Conservation (phyloP, 2,329 filamentous ascomycete species). For the Diaporthe capsici region DNA sequence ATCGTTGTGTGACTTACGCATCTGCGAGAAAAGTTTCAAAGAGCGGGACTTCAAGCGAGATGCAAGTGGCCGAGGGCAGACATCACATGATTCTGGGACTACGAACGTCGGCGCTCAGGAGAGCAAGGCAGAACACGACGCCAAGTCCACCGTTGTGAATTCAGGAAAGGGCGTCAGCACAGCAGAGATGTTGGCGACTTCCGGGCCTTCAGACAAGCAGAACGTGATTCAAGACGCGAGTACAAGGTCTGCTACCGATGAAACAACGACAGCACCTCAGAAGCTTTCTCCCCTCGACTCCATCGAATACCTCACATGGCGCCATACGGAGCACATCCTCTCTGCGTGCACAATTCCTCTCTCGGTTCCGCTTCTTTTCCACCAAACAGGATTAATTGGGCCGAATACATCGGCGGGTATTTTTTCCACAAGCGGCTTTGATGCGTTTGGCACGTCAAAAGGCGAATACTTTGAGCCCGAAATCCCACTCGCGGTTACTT, state of each 20-base stretch:
- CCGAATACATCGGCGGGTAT: no score
- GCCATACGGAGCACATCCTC: constrained; percentile 37
- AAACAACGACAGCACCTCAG: background rate
- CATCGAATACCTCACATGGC: constrained; percentile 32
- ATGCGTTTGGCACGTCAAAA: background rate
- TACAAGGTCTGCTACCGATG: background rate
- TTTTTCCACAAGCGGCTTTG: no score
- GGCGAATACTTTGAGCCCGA: background rate
- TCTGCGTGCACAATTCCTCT: constrained; percentile 30
- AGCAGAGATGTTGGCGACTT: background rate
- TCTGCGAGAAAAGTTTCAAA: background rate
- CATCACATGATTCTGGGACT: background rate
- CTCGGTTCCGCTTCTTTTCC: background rate
- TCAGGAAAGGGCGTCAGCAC: no score
- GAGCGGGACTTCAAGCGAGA: background rate
- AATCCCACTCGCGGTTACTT: background rate
- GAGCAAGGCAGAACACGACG: background rate
- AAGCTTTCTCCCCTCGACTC: background rate
- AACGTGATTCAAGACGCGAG: background rate
- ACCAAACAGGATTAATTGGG: no score
- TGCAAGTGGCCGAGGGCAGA: background rate
- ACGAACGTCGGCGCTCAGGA: background rate
- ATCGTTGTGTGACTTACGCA: background rate
- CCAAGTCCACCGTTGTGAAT: background rate
- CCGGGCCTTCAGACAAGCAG: background rate